Conservation (phyloP, 1,139 yeast species). For the Kodamaea sp. region DNA sequence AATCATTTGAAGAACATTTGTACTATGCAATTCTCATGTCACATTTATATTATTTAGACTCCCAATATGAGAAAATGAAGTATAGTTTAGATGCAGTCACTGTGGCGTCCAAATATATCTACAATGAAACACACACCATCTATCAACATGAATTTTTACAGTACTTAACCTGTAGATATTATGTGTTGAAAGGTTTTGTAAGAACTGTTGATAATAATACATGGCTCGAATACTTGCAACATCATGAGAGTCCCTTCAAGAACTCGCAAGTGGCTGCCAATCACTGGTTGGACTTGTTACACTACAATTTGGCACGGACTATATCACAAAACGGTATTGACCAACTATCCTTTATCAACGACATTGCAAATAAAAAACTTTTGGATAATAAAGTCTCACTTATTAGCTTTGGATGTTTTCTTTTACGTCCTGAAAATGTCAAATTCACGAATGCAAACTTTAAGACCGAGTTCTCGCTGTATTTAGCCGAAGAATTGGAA, state of each 20-base stretch:
- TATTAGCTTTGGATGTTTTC: slow-evolving; percentile 28
- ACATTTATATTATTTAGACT: slow-evolving; percentile 34
- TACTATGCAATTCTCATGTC: slow-evolving; percentile 35
- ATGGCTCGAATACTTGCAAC: slow-evolving; percentile 33
- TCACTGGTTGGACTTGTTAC: slow-evolving; percentile 38
- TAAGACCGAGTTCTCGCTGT: slow-evolving; percentile 30
- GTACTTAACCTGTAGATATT: slow-evolving; percentile 36
- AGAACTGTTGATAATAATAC: slow-evolving; percentile 18
- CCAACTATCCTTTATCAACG: slow-evolving; percentile 11
- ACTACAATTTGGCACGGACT: slow-evolving; percentile 22
- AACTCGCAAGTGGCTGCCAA: slow-evolving; percentile 37
- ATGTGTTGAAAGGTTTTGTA: slow-evolving; percentile 32
- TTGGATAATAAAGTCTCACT: slow-evolving; percentile 28
- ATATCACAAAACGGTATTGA: slow-evolving; percentile 22
- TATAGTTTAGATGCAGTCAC: slow-evolving; percentile 14
- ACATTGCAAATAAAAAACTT: slow-evolving; percentile 18
- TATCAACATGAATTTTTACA: slow-evolving; percentile 26
- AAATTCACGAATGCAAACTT: slow-evolving; percentile 22
- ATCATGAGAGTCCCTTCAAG: slow-evolving; percentile 26
- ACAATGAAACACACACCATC: slow-evolving; percentile 11
- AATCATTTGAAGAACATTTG: slow-evolving; percentile 29
- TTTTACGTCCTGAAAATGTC: slow-evolving; percentile 26
- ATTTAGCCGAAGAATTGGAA: slow-evolving; percentile 25
- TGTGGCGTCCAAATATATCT: slow-evolving; percentile 4
- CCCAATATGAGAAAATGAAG: slow-evolving; percentile 23